These are phyloP conservation scores for Dactylellina leptospora DNA, from an alignment of 2,329 filamentous ascomycete genomes.

Conservation along the genomic window DNA sequence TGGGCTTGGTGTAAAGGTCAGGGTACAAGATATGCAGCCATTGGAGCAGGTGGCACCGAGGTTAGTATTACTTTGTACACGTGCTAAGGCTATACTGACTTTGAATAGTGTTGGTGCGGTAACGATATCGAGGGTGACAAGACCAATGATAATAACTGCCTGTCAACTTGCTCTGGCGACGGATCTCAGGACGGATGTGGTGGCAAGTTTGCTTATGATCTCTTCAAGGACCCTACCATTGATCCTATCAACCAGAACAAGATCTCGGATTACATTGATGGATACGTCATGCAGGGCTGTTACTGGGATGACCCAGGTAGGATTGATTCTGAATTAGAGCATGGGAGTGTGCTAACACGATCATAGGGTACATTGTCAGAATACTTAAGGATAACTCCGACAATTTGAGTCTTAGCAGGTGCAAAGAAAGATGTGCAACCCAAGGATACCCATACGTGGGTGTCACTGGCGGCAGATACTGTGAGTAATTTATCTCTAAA, in stretches of 20 bases:
- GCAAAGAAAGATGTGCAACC: background rate
- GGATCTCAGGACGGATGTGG: background rate
- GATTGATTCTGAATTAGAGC: background rate
- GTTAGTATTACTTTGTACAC: conserved; percentile 5
- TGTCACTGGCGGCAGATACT: background rate
- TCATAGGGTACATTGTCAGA: background rate
- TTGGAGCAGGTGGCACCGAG: conserved; percentile 4
- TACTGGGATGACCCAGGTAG: conserved; percentile 2
- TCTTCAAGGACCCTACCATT: background rate
- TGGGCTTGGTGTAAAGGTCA: conserved; percentile 3
- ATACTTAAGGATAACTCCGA: conserved; percentile 7
- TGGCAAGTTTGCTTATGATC: background rate
- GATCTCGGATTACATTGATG: background rate
- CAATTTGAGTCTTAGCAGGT: conserved; percentile 1
- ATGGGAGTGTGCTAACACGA: background rate
- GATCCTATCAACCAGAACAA: background rate
- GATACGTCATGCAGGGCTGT: background rate
- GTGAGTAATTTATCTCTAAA: background rate
- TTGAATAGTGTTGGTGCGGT: background rate
- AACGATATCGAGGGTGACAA: conserved; percentile 11
- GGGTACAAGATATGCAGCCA: conserved; percentile 3
- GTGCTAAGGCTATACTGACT: no score
- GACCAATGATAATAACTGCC: background rate
- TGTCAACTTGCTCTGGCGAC: background rate
- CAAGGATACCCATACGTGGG: conserved; percentile 4